Evolutionary conservation across 495 filamentous ascomycete species (phyloP), one percentile per base, ranked within the genome.

Genomic region (Wilcoxina mikolae): DNA sequence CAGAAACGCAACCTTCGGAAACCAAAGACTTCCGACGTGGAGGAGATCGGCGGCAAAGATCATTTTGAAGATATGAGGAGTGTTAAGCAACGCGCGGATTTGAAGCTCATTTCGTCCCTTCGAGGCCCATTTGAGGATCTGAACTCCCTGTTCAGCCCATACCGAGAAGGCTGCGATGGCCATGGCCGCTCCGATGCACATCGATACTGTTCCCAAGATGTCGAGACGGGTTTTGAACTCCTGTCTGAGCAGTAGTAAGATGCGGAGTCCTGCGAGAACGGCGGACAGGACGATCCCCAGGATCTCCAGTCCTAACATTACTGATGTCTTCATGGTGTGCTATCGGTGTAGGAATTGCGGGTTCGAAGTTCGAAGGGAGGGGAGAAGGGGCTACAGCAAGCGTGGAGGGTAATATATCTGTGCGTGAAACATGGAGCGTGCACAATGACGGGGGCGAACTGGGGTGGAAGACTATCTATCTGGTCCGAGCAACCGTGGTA

Each of bases 291-390:
- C 12, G 24, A 49, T 27, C 23, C 46, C 46, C 23, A 49, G 9
- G 24, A 23, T 15, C 25, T 28, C 27, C 11, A 49, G 24, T 11
- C 15, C 46, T 7, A 49, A 11, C 23, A 49, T 27, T 10, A 11
- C 20, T 10, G 24, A 15, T 22, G 46, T 49, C 23, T 49, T 29
- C 46, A 49, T 49, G 22, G 46, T 49, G 46, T n/a, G n/a, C n/a
- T n/a, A n/a, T n/a, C n/a, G n/a, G n/a, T n/a, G n/a, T n/a, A n/a
- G n/a, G n/a, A n/a, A n/a, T n/a, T n/a, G n/a, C n/a, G n/a, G n/a
- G n/a, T n/a, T n/a, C n/a, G n/a, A n/a, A n/a, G n/a, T n/a, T n/a
- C n/a, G n/a, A n/a, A n/a, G n/a, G n/a, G n/a, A n/a, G n/a, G n/a
- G n/a, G n/a, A n/a, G n/a, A n/a, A n/a, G n/a, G n/a, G n/a, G n/a